Base-by-base conservation (phyloP, 192 early-diverging fungal species). In the Coemansia sp. region DNA sequence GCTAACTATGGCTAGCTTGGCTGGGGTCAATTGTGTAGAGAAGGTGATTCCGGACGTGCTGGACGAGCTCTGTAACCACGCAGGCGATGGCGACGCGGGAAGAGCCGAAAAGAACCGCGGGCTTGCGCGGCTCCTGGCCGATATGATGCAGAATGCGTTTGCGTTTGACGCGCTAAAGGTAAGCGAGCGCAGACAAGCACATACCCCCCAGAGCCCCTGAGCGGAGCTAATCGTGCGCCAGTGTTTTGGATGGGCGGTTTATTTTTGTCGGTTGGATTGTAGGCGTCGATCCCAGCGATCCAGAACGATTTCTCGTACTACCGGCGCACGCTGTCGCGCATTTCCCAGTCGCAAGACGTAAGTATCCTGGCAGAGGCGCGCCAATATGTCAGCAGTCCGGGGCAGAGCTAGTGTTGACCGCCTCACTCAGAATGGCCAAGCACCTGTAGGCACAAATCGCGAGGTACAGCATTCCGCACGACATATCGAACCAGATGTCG, bases 221-320 rank as follows among this genome's bases (percentile, higher is more conserved):
- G 11, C 20, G 23, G 2, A 10, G 28, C 38, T 28, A 51, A 50
- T 46, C n/a, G n/a, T 30, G 32, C 8, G 19, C 12, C 26, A 9
- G 17, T 48, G 31, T 26, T 50, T 12, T 42, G 40, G n/a, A 42
- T 20, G 40, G 40, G 8, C 11, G 40, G 12, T 26, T 46, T 15
- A 46, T 28, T 43, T 31, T 17, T 53, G 22, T 28, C 22, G 6
- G n/a, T 26, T 12, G 26, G 38, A 20, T 49, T 70, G 45, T 64
- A 62, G 56, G 55, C 60, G 61, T 73, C 58, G 60, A 65, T 74
- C 64, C 58, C 63, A 60, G 58, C 68, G 57, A 60, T 97, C 55
- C 95, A 98, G 68, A 98, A 98, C 71, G 95, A 98, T 58, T 94
- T 98, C 64, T 93, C 93, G 34, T 98, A 93, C 64, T 98, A 98